phyloP scores from a whole-genome alignment of 2,329 filamentous ascomycete genomes.

The Stachybotrys echinatus region DNA sequence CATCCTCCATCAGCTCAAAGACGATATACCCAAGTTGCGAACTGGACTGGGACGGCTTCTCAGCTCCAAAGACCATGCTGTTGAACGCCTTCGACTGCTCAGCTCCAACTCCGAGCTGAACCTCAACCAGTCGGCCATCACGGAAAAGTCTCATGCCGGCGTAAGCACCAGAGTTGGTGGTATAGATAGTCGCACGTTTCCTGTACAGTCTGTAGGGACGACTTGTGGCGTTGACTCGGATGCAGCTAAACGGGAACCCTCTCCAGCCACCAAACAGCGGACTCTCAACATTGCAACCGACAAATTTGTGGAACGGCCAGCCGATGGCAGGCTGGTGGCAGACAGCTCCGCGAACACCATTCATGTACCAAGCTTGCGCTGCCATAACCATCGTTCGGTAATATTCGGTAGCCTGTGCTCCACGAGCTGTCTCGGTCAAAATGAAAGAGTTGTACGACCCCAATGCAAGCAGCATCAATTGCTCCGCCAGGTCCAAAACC shows the following conservation, averaged over 20 bases:
- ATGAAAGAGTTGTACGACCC: too few relatives aligned
- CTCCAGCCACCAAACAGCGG: not conserved
- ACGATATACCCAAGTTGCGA: not conserved
- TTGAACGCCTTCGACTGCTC: not conserved
- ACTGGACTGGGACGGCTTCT: not conserved
- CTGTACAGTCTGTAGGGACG: not conserved
- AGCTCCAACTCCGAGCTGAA: not conserved
- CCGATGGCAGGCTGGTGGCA: too few relatives aligned
- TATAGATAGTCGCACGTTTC: not conserved
- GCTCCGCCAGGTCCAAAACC: too few relatives aligned
- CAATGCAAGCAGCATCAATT: too few relatives aligned
- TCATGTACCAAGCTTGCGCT: too few relatives aligned
- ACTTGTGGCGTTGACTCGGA: not conserved
- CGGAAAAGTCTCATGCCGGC: not conserved
- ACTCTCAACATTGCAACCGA: not conserved
- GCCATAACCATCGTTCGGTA: too few relatives aligned
- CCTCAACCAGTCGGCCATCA: not conserved
- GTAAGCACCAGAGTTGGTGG: not conserved
- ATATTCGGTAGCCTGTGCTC: too few relatives aligned
- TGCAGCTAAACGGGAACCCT: not conserved
- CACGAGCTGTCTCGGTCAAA: too few relatives aligned
- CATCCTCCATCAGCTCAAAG: too few relatives aligned
- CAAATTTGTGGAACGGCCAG: not conserved
- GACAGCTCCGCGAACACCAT: not conserved
- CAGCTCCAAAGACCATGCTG: not conserved